Evolutionary conservation across 257 asterid species (phyloP), one percentile per base, ranked within the genome.

Genomic region (Haberlea rhodopensis): DNA sequence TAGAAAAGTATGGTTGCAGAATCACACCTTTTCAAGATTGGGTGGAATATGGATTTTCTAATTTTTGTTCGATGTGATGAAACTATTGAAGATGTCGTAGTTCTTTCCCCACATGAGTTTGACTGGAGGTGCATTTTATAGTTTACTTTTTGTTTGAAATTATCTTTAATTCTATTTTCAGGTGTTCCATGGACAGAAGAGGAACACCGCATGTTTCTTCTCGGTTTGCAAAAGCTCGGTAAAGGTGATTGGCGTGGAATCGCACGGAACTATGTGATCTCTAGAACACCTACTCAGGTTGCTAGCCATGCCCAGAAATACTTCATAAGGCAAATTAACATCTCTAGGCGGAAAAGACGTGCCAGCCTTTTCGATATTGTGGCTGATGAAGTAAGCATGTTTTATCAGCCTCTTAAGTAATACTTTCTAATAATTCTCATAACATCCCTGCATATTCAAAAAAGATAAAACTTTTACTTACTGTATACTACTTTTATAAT

Each of bases 181-280:
- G 99, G 99, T 55, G 85, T 83, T 55, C 96, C 99, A 5, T 94
- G 99, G 99, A 94, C 99, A 20, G 99, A 94, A 80, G 96, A 94
- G 74, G 99, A 94, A 69, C 99, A 94, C 51, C 73, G 96, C 71
- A 78, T 94, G 87, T 90, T 94, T 82, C 83, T 94, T 49, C 94
- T 87, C 56, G 99, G 99, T 60, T 73, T 94, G 81, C 96, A 94
- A 71, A 94, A 94, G 86, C 95, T 94, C 6, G 99, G 99, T 46
- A 94, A 94, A 84, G 99, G 99, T 37, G 99, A 94, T 64, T 94
- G 99, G 99, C 95, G 99, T 58, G 99, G 99, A 68, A 94, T 94
- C 75, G 94, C 99, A 28, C 89, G 99, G n/a, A 87, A 83, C 74
- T 94, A 81, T 70, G 99, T 94, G 13, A 78, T 90, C 66, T 66